Evolutionary conservation across 2,329 filamentous ascomycete genomes (phyloP), one percentile per base, ranked within the genome.

Genomic region (Amesomyces nigricolor): DNA sequence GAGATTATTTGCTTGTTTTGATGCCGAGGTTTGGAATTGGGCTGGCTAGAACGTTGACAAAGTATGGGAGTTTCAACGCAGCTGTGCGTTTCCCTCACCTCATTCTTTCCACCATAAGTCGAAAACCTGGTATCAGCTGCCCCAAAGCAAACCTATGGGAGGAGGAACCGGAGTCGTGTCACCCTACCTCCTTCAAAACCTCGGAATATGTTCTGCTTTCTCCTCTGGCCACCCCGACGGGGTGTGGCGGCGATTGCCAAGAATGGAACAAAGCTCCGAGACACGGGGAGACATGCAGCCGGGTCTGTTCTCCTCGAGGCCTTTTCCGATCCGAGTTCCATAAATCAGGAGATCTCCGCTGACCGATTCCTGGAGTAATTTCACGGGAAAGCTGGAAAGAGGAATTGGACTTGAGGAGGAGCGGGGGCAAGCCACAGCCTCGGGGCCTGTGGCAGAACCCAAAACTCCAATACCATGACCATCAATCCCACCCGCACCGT

Each of bases 191-290:
- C 22, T 26, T 26, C 22, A 26, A 26, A 26, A 26, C 32, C 8
- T 9, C 32, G 32, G 32, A 35, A 35, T 35, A 9, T 19, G 26
- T 37, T 17, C 16, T 32, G 7, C 32, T 47, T 37, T 37, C 29
- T 35, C 7, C 22, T 13, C n/a, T 30, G 26, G 35, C 39, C 11
- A 40, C 39, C 16, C 26, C n/a, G 40, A 7, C 30, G 42, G 30
- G 14, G 17, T 13, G 40, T 39, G 32, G 19, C 43, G 37, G 44
- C 37, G 47, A 45, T 47, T 42, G 40, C 51, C 54, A 52, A 57
- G 51, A 43, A 51, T 32, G 51, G 37, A 48, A 46, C 38, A 35
- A 17, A 52, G 19, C 44, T 55, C 52, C 52, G 56, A 58, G 52
- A 58, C 56, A 54, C 32, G 38, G 32, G 44, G 40, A 51, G 45